Evolutionary conservation across 345 rosid genomes (phyloP).

Genomic region (Gossypium arboreum): DNA sequence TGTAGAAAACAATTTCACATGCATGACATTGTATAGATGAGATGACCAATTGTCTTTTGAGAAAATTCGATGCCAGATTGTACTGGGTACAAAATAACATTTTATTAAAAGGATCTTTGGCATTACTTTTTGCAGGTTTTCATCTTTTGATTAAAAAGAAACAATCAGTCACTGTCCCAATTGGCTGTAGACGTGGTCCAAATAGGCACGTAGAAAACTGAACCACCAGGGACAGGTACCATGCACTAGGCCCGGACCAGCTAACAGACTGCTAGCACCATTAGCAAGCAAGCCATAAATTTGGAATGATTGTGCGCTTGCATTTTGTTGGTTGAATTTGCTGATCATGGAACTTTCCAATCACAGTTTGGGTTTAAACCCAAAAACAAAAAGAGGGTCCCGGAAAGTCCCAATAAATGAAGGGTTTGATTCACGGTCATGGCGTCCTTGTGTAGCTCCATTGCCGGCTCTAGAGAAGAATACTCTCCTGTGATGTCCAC

Average conservation of each 20-base stretch:
- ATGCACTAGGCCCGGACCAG: neutral
- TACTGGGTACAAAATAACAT: neutral
- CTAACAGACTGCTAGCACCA: neutral
- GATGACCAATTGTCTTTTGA: neutral
- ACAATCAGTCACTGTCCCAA: neutral
- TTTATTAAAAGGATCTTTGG: neutral
- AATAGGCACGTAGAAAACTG: neutral
- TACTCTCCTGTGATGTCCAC: neutral
- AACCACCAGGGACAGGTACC: neutral
- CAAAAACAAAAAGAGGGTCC: neutral
- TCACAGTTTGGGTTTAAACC: neutral
- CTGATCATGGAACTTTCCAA: constrained; percentile 3
- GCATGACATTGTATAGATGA: neutral
- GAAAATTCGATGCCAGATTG: neutral
- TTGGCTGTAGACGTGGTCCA: constrained; percentile 6
- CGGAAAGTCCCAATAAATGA: neutral
- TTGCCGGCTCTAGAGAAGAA: constrained; percentile 2
- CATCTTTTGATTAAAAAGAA: too few relatives aligned
- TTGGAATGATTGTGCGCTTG: neutral
- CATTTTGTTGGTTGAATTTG: constrained; percentile 3
- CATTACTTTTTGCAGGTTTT: neutral
- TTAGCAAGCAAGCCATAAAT: neutral
- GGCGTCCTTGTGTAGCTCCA: neutral
- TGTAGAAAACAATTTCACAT: neutral
- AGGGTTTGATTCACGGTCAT: neutral